Evolutionary conservation across 2,329 filamentous ascomycete genomes (phyloP), one percentile per base, ranked within the genome.

Genomic region (Pestalotiopsis sp.): DNA sequence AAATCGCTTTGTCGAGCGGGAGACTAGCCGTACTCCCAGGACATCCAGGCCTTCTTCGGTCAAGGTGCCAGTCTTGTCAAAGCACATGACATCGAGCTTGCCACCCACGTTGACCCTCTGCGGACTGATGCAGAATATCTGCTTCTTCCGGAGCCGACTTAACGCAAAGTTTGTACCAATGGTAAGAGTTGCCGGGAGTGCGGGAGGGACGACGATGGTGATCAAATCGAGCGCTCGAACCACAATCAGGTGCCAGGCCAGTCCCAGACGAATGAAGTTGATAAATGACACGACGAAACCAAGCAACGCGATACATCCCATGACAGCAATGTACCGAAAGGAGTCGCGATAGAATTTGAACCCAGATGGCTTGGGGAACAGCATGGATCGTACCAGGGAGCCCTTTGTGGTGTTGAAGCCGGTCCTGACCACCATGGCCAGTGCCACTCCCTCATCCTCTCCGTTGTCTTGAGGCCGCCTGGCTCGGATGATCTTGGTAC

Each of bases 331-430:
- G 79, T 99, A 99, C 25, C 95, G 90, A 82, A 99, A 99, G 0
- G 95, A 98, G 79, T 99, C 96, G 57, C 94, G 90, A 79, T 99
- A 99, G 78, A 99, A 99, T 76, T 97, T 98, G 88, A 99, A 99
- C 0, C 95, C 95, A 0, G 95, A 97, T 1, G 96, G 96, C 77
- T 99, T 99, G 0, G 96, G 97, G 78, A 99, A 99, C 49, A 99
- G 87, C 95, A 99, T 99, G 0, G 96, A 98, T 27, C 96, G 92
- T 69, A 99, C 94, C 20, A 99, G 84, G 11, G 96, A 94, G 27
- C 96, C 96, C 79, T 99, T 99, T 1, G 96, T 99, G 0, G 96
- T 99, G 78, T 97, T 97, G 82, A 99, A 99, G 1, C 96, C 96
- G 2, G 95, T 99, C 71, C 96, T 90, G 36, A 98, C 91, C 17